Evolutionary conservation across 192 early-diverging fungal genomes (phyloP), one percentile per base, ranked within the genome.

Genomic region (Podila epigama): DNA sequence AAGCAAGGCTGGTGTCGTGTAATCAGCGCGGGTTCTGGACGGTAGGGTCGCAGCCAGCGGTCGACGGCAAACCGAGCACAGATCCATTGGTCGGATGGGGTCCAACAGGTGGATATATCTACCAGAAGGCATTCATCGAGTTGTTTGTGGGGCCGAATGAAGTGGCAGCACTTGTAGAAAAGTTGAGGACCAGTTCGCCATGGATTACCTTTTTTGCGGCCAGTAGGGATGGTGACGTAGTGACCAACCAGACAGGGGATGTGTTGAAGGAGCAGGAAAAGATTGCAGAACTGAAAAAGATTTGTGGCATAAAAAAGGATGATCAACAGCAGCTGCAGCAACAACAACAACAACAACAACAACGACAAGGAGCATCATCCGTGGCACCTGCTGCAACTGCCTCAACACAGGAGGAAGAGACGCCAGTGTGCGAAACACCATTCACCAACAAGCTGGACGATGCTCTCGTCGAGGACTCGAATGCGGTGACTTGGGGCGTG

Each of bases 151-250:
- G 84, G 22, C 85, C 90, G 1, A 83, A 83, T 16, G 77, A 82
- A 35, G 58, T 95, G 5, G 83, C 83, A 57, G 70, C 44, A 4
- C 60, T 95, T 29, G 69, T 87, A n/a, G 16, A 68, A 5, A 82
- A 83, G 28, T 77, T 96, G 40, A 81, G 80, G 28, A 70, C 68
- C 31, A 58, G 62, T 39, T 75, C 85, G 77, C 90, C 89, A 2
- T 89, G 81, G 48, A 82, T 97, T 33, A 96, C 97, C 5, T 99
- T 94, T 77, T 93, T 95, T 75, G 96, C 94, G 9, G 93, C 96
- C 34, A 96, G 93, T 81, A 85, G 90, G 63, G 54, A 77, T 60
- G 86, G 68, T 62, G 83, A 85, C 25, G 61, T 70, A 53, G 66
- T 63, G 1, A 68, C 55, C 22, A 79, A 79, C 40, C 10, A 25